These are phyloP conservation scores for Colletotrichum lentis DNA, from an alignment of 2,329 filamentous ascomycete genomes.

Conservation along the genomic window DNA sequence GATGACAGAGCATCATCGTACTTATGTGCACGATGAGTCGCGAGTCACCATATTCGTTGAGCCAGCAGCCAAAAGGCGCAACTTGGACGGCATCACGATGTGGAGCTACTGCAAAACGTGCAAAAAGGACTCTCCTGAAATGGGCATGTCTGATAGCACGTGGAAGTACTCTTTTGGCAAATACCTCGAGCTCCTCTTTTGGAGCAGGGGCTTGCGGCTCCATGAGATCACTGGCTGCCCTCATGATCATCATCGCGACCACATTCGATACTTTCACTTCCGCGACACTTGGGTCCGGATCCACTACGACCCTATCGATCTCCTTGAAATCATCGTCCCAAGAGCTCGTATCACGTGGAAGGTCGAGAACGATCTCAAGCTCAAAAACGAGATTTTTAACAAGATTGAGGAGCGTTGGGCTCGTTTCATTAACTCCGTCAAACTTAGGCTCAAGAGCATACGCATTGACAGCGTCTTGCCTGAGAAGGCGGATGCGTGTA, in stretches of 20 bases:
- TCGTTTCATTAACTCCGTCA: slow-evolving; percentile 88
- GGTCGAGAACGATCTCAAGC: slow-evolving; percentile 87
- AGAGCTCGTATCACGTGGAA: slow-evolving; percentile 94
- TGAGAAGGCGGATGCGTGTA: slow-evolving; percentile 85
- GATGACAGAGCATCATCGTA: slow-evolving; percentile 92
- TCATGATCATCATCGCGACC: slow-evolving; percentile 91
- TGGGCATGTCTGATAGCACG: slow-evolving; percentile 90
- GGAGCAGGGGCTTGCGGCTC: slow-evolving; percentile 83
- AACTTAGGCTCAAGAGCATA: slow-evolving; percentile 83
- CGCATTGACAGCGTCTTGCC: slow-evolving; percentile 89
- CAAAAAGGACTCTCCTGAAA: slow-evolving; percentile 86
- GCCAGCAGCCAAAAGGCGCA: slow-evolving; percentile 57
- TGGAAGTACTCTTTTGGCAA: slow-evolving; percentile 99
- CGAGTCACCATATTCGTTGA: slow-evolving; percentile 92
- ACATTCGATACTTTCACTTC: slow-evolving; percentile 91
- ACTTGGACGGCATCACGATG: slow-evolving; percentile 79
- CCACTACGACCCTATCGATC: slow-evolving; percentile 90
- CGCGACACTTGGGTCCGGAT: slow-evolving; percentile 86
- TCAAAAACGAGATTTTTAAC: slow-evolving; percentile 91
- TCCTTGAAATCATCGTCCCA: slow-evolving; percentile 94
- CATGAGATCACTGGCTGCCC: slow-evolving; percentile 76
- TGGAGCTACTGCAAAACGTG: slow-evolving; percentile 97
- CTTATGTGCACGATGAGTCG: slow-evolving; percentile 95
- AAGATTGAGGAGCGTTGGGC: slow-evolving; percentile 83
- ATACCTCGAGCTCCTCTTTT: slow-evolving; percentile 96